A percentile compares a stretch with the other conserved stretches of the same genome.
Conservation (phyloP, 192 early-diverging fungal species). For the Endogone sp. region DNA sequence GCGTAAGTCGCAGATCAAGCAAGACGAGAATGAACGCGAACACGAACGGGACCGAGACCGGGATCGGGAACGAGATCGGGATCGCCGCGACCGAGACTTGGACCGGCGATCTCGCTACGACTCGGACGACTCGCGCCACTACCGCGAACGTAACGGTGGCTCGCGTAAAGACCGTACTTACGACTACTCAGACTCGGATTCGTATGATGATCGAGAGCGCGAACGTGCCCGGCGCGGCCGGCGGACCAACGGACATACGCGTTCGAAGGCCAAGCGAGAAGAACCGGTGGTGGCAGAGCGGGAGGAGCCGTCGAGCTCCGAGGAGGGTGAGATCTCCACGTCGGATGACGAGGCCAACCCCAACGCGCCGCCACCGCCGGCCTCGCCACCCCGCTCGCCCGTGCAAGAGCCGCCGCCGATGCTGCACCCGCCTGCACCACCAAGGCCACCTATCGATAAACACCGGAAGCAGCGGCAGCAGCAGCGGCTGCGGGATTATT, state of each 20-base stretch:
- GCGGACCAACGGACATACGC: background rate
- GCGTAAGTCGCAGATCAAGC: constrained; percentile 10
- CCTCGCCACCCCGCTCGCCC: background rate
- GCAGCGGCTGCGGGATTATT: constrained; percentile 40
- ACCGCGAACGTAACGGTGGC: constrained; percentile 2
- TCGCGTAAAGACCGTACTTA: constrained; percentile 13
- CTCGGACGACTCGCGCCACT: constrained; percentile 6
- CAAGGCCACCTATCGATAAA: background rate
- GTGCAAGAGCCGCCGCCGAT: constrained; percentile 6
- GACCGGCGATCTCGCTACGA: constrained; percentile 6
- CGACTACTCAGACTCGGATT: constrained; percentile 3
- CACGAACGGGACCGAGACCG: constrained; percentile 7
- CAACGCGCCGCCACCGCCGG: background rate
- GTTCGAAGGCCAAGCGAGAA: background rate
- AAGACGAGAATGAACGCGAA: constrained; percentile 6
- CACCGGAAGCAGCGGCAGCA: constrained; percentile 22
- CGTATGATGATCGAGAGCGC: background rate
- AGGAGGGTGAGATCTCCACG: constrained; percentile 16
- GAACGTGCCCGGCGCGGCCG: background rate
- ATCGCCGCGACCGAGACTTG: constrained; percentile 9
- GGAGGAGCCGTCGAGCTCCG: constrained; percentile 2
- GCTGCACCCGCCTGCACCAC: constrained; percentile 8
- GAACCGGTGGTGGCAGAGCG: background rate
- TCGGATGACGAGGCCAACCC: background rate
- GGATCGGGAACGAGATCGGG: too few relatives aligned